Evolutionary conservation across 805 yeast species (phyloP), one percentile per base, ranked within the genome.

Genomic region (Candida xyloterini): DNA sequence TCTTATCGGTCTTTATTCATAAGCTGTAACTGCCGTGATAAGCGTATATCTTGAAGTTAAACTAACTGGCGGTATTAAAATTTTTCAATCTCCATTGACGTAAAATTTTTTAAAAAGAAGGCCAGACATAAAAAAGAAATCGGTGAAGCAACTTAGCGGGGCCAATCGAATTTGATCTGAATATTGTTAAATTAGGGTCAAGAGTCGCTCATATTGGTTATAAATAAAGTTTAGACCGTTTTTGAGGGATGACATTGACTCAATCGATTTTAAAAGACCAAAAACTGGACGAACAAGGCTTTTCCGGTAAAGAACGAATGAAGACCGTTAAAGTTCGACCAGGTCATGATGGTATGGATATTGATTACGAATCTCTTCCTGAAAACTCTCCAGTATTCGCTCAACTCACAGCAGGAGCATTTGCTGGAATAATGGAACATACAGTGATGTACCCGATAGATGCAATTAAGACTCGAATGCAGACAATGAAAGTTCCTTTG

Each of bases 361-460:
- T 82, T 26, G 99, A 91, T 59, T 91, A 91, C 63, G 99, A 91
- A 63, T 80, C 96, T 5, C 72, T 91, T 21, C 98, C 98, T 1
- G 85, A 81, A 25, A 79, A 81, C 54, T 89, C 96, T 9, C 81
- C 96, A 1, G 66, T 93, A 39, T 59, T 78, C 5, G 86, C 95
- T 4, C 95, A 90, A 59, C 72, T 91, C 45, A 59, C 78, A 10
- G 98, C 98, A 2, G 99, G 99, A 9, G 98, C 97, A 0, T 86
- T 89, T 66, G 98, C 99, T n/a, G 99, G 99, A 20, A 87, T 93
- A 41, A 87, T 91, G 97, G 99, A 91, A 61, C 99, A 91, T 64
- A 81, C 96, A 1, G 88, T 91, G 31, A 88, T 91, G 96, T 91
- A 81, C 60, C 99, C 99, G 2, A 79, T 91, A 28, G 99, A 91